Conservation (phyloP, 163 green algal genomes). For the Chloroidium sp. region DNA sequence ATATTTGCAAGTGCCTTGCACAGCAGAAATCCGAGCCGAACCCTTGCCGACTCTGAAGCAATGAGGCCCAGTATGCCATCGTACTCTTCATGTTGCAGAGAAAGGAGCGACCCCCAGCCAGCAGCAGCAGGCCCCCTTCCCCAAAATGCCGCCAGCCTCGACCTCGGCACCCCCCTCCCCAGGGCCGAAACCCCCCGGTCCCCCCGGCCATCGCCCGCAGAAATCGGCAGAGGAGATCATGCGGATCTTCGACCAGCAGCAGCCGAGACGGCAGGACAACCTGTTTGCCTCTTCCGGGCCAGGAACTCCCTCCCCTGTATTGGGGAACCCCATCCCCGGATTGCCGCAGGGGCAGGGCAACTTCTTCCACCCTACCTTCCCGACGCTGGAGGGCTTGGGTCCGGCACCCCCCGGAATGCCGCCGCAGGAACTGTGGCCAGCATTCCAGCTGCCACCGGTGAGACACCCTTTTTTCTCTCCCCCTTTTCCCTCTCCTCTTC, state of each 20-base stretch:
- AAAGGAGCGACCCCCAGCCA: not conserved
- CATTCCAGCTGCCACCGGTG: too few relatives aligned
- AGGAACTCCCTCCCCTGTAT: too few relatives aligned
- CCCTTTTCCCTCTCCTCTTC: too few relatives aligned
- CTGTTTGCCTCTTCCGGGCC: too few relatives aligned
- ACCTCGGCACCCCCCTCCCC: not conserved
- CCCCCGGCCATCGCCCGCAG: slow-evolving; percentile 1
- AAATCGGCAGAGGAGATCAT: slow-evolving; percentile 55
- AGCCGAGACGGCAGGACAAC: not conserved
- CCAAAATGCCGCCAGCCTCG: not conserved
- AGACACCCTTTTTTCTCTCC: too few relatives aligned
- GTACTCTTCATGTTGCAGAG: not conserved
- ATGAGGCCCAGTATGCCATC: not conserved
- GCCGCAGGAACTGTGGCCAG: too few relatives aligned
- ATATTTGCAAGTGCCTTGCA: not conserved
- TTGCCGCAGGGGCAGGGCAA: too few relatives aligned
- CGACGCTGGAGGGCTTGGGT: too few relatives aligned
- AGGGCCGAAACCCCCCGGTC: slow-evolving; percentile 4
- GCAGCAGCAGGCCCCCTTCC: not conserved
- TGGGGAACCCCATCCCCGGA: too few relatives aligned
- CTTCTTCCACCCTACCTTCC: too few relatives aligned
- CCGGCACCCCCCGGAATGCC: too few relatives aligned
- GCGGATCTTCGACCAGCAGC: slow-evolving; percentile 53
- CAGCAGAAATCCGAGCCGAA: not conserved
- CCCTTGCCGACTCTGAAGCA: not conserved